Evolutionary conservation across 768 basidiomycete species (phyloP).

Genomic region (Podaxis carcinomalis): DNA sequence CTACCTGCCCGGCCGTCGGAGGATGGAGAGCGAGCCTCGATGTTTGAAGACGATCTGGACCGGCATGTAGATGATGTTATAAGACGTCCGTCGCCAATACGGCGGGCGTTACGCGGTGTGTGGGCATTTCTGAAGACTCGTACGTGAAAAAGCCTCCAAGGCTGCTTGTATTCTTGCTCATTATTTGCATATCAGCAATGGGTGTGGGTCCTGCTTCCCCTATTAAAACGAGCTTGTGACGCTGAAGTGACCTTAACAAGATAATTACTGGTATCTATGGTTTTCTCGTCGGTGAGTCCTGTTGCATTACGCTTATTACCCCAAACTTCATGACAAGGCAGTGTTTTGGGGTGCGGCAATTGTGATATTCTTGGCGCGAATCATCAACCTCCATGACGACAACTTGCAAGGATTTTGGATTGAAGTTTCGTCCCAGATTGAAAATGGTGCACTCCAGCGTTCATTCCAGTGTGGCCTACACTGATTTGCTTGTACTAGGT

Average conservation of each 20-base stretch:
- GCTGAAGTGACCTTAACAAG: conserved; percentile 23
- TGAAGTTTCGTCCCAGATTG: conserved; percentile 72
- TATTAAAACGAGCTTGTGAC: not conserved
- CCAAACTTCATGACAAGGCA: conserved; percentile 18
- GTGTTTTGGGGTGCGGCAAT: conserved; percentile 89
- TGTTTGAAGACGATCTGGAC: conserved; percentile 51
- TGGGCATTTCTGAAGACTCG: conserved; percentile 87
- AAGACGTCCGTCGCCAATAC: conserved; percentile 51
- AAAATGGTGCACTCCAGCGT: conserved; percentile 49
- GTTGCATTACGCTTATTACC: not conserved
- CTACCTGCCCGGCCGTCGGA: conserved; percentile 34
- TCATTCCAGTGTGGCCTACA: not conserved
- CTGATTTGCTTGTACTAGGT: conserved; percentile 30
- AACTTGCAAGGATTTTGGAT: conserved; percentile 79
- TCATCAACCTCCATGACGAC: conserved; percentile 67
- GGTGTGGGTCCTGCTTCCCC: conserved; percentile 43
- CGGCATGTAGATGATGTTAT: conserved; percentile 78
- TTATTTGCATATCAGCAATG: conserved; percentile 40
- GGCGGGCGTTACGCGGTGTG: conserved; percentile 60
- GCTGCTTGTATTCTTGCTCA: not conserved
- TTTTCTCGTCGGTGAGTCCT: conserved; percentile 56
- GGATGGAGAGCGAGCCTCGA: conserved; percentile 25
- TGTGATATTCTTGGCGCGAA: conserved; percentile 63
- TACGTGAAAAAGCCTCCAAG: conserved; percentile 27
- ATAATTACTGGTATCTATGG: conserved; percentile 72